Base-by-base conservation (phyloP, 768 basidiomycete genomes). In the Exsudoporus frostii region DNA sequence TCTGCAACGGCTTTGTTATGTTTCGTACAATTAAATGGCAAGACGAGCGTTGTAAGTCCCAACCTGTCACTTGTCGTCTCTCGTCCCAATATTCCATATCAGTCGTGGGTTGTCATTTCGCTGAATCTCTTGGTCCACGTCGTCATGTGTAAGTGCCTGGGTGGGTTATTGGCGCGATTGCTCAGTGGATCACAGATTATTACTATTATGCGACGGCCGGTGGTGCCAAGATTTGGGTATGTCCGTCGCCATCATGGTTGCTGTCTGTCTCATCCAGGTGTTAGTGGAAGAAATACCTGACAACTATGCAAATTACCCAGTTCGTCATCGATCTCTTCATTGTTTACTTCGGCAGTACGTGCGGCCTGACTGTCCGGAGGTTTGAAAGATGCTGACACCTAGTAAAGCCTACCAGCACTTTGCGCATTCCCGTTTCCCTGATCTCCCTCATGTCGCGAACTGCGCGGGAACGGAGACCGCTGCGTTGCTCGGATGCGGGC, bases 181-280 rank as follows among this genome's bases (percentile, higher is more conserved):
- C 54, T 60, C 34, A 43, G 32, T 19, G 17, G 20, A 22, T 7
- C 19, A 7, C 64, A 95, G 94, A 99, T 76, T 99, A 98, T 73
- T 99, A 99, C 76, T 99, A 99, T 76, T 98, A 89, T 73, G 94
- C 94, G 24, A 98, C 97, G 46, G 94, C 97, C 46, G 93, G 96
- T 65, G 97, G 97, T 57, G 89, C 88, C 66, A 91, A 80, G 75
- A 92, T 98, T 74, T 98, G 97, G 94, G 93, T 94, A 72, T 48
- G 79, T 68, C 19, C 1, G 4, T 41, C 20, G 11, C 55, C 46
- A 11, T 27, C n/a, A 20, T 46, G n/a, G 30, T 36, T 19, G 1
- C 19, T 10, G 20, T 39, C 36, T 40, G 9, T 50, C 53, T 58
- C 46, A 62, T 33, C 2, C 6, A 24, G 15, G 13, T 37, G 9